Percentiles rank a stretch among this genome's conserved stretches.
Evolutionary conservation across 2,329 filamentous ascomycete genomes (phyloP).

Genomic region (Ophiostoma ulmi): DNA sequence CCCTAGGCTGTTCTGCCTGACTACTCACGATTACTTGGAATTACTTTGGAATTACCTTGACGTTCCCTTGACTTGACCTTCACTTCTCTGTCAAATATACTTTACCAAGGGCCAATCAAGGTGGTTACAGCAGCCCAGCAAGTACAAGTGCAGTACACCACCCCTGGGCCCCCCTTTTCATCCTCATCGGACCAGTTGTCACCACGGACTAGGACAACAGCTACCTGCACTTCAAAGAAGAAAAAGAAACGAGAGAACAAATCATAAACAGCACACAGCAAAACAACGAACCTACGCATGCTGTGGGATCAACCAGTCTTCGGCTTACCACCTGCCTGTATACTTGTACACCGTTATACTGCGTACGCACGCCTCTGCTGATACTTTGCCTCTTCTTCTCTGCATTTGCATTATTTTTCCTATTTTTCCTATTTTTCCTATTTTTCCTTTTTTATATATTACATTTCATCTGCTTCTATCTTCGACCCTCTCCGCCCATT

Average conservation of each 20-base stretch:
- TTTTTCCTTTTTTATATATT: not conserved
- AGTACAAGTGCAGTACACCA: slow-evolving; percentile 2
- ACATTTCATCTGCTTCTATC: not conserved
- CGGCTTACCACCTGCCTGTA: not conserved
- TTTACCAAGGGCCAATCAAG: not conserved
- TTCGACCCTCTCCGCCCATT: slow-evolving; percentile 17
- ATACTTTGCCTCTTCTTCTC: not conserved
- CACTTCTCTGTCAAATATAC: not conserved
- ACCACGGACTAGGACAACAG: slow-evolving; percentile 5
- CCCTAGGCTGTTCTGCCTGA: not conserved
- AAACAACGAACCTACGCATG: not conserved
- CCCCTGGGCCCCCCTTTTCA: not conserved
- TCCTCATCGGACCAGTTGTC: not conserved
- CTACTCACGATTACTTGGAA: not conserved
- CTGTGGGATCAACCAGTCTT: slow-evolving; percentile 9
- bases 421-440: not conserved
- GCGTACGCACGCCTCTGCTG: slow-evolving; percentile 21
- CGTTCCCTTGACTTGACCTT: not conserved
- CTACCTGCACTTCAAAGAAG: not conserved
- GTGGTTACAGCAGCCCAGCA: not conserved
- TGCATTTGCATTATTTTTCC: not conserved
- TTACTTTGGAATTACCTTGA: not conserved
- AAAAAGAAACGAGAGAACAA: not conserved
- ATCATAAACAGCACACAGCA: not conserved
- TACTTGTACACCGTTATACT: slow-evolving; percentile 27